A percentile compares a stretch with the other conserved stretches of the same genome.
phyloP scores from a whole-genome alignment of 2,329 filamentous ascomycete species.

The Epichloe baconii region DNA sequence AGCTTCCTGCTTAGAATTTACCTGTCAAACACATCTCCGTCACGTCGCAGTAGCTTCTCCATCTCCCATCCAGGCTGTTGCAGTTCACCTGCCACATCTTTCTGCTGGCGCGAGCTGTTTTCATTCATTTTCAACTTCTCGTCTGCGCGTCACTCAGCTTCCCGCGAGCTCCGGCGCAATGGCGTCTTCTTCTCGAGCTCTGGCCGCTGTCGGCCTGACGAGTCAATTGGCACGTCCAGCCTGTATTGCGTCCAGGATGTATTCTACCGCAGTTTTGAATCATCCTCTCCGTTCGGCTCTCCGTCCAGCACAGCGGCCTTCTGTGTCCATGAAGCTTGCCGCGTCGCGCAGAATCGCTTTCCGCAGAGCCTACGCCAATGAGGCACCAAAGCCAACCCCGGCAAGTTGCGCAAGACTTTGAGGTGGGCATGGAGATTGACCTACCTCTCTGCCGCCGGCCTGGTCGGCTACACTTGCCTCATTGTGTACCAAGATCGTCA shows the following conservation, averaged over 20 bases:
- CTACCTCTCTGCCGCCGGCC: constrained; percentile 59
- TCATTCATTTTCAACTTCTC: not conserved
- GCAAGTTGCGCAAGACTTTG: constrained; percentile 55
- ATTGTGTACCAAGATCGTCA: constrained; percentile 72
- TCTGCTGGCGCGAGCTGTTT: not conserved
- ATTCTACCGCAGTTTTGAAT: constrained; percentile 20
- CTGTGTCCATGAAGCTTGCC: constrained; percentile 21
- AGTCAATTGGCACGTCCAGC: constrained; percentile 17
- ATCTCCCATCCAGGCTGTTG: not conserved
- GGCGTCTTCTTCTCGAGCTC: constrained; percentile 33
- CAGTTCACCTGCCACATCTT: not conserved
- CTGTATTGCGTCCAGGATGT: constrained; percentile 19
- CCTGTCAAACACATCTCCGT: not conserved
- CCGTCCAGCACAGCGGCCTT: constrained; percentile 15
- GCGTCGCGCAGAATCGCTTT: constrained; percentile 27
- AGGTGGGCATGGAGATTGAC: constrained; percentile 74
- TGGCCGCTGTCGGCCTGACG: constrained; percentile 22
- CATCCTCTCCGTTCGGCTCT: constrained; percentile 10
- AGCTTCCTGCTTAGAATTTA: not conserved
- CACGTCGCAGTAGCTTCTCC: not conserved
- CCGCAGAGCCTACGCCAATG: constrained; percentile 37
- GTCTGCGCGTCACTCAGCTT: not conserved
- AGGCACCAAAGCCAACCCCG: constrained; percentile 34
- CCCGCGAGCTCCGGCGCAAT: constrained; percentile 17
- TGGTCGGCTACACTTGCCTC: constrained; percentile 61